Conservation (phyloP, 2,329 filamentous ascomycete genomes). For the Colletotrichum magnum region DNA sequence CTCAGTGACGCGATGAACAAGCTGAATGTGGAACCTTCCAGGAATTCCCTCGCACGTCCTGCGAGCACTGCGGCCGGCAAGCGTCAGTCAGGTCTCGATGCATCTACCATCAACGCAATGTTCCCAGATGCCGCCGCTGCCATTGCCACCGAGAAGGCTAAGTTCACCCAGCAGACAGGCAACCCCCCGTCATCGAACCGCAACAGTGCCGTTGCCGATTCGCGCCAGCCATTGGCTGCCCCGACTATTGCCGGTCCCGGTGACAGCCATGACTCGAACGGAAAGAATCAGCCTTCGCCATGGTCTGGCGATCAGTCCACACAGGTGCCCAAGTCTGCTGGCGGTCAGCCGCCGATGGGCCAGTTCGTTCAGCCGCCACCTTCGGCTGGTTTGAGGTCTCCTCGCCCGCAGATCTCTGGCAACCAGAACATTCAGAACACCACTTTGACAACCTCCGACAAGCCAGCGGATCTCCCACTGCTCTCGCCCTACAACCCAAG, state of each 20-base stretch:
- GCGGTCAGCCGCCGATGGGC: slow-evolving; percentile 88
- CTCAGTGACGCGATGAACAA: slow-evolving; percentile 98
- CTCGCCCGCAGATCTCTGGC: slow-evolving; percentile 77
- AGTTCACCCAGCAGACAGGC: slow-evolving; percentile 95
- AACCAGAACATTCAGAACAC: slow-evolving; percentile 85
- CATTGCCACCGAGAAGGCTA: slow-evolving; percentile 98
- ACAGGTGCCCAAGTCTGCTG: slow-evolving; percentile 78
- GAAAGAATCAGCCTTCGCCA: slow-evolving; percentile 80
- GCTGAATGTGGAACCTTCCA: slow-evolving; percentile 86
- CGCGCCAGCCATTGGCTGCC: slow-evolving; percentile 80
- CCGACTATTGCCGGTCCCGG: slow-evolving; percentile 81
- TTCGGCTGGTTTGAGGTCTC: slow-evolving; percentile 82
- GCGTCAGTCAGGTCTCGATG: slow-evolving; percentile 93
- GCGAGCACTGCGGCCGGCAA: slow-evolving; percentile 85
- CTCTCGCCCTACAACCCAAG: slow-evolving; percentile 86
- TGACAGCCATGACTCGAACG: slow-evolving; percentile 71
- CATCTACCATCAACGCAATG: slow-evolving; percentile 97
- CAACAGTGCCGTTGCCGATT: slow-evolving; percentile 86
- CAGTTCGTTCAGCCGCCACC: slow-evolving; percentile 91
- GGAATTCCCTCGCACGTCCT: slow-evolving; percentile 88
- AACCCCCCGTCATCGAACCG: slow-evolving; percentile 91
- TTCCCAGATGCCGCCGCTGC: slow-evolving; percentile 98
- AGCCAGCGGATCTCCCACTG: slow-evolving; percentile 80
- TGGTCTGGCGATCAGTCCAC: slow-evolving; percentile 74
- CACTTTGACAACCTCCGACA: slow-evolving; percentile 81